Conservation (phyloP, 163 green algal genomes). For the Scenedesmus sp. region DNA sequence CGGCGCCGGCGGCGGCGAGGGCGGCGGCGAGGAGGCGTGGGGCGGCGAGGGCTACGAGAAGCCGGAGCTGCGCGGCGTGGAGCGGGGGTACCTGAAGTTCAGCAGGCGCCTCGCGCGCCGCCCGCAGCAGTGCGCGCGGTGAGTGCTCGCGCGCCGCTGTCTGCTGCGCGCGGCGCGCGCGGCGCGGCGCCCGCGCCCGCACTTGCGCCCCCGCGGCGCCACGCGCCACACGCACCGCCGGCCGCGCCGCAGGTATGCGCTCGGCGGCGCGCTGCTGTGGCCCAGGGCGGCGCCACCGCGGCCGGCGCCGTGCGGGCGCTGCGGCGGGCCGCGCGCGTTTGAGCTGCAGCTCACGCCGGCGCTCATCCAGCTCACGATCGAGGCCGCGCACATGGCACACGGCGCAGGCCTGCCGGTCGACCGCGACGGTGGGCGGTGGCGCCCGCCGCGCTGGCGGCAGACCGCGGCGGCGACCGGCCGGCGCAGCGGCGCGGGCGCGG, state of each 20-base stretch:
- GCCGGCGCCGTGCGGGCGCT: constrained; percentile 42
- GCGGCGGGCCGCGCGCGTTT: constrained; percentile 47
- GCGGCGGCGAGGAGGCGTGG: constrained; percentile 13
- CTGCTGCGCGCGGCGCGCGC: too few species aligned
- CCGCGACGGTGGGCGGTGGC: neutral
- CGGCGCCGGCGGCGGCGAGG: constrained; percentile 10
- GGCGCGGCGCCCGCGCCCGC: too few species aligned
- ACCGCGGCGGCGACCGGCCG: neutral
- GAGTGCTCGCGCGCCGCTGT: neutral
- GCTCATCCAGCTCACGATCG: constrained; percentile 51
- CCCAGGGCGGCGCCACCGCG: constrained; percentile 18
- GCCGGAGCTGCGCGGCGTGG: constrained; percentile 15
- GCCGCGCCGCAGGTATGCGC: constrained; percentile 23
- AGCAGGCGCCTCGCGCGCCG: constrained; percentile 32
- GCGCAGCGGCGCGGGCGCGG: neutral
- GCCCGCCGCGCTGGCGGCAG: neutral
- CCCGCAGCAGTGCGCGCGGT: constrained; percentile 43
- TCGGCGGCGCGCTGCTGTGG: constrained; percentile 46
- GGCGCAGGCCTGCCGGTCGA: neutral
- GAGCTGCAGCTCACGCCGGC: constrained; percentile 61
- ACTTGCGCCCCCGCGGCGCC: too few species aligned
- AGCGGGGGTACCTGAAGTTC: constrained; percentile 38
- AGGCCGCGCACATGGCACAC: constrained; percentile 42
- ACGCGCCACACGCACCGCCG: neutral
- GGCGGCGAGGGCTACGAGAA: constrained; percentile 42